Evolutionary conservation across 2,329 filamentous ascomycete species (phyloP).

Genomic region (Apiospora malaysiana): DNA sequence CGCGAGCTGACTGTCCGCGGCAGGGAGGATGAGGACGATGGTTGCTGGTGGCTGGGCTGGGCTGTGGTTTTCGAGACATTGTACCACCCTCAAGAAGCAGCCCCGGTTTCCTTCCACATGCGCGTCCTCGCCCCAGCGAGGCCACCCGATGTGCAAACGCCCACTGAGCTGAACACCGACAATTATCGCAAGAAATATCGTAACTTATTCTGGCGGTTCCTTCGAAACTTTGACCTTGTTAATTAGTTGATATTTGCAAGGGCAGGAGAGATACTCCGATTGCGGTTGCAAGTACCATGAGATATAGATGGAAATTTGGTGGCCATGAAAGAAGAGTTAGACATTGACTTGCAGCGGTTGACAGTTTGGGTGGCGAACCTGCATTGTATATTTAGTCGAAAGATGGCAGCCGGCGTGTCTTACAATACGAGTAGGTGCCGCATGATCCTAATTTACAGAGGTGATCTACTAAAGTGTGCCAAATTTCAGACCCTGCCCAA

Average conservation of each 20-base stretch:
- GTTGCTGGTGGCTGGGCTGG: not conserved
- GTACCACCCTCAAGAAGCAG: not conserved
- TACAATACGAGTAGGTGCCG: not conserved
- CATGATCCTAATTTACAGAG: not conserved
- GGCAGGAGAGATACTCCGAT: too few species aligned
- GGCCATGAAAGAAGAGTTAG: too few species aligned
- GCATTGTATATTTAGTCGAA: not conserved
- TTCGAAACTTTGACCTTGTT: too few species aligned
- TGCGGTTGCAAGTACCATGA: too few species aligned
- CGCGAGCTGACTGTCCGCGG: not conserved
- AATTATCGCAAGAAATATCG: not conserved
- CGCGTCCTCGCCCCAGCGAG: not conserved
- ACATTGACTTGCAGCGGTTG: not conserved
- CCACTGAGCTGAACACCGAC: not conserved
- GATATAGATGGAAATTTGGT: too few species aligned
- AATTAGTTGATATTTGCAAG: too few species aligned
- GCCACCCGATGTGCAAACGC: too few species aligned
- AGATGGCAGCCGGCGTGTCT: not conserved
- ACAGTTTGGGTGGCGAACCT: not conserved
- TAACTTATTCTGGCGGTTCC: too few species aligned
- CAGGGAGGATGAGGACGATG: not conserved
- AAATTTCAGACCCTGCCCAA: not conserved
- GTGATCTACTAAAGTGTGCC: not conserved
- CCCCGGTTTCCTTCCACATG: not conserved
- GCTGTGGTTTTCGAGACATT: not conserved